Percentiles rank a stretch among this genome's conserved stretches.
Evolutionary conservation across 192 early-diverging fungal species (phyloP).

Genomic region (Ambispora gerdemannii): DNA sequence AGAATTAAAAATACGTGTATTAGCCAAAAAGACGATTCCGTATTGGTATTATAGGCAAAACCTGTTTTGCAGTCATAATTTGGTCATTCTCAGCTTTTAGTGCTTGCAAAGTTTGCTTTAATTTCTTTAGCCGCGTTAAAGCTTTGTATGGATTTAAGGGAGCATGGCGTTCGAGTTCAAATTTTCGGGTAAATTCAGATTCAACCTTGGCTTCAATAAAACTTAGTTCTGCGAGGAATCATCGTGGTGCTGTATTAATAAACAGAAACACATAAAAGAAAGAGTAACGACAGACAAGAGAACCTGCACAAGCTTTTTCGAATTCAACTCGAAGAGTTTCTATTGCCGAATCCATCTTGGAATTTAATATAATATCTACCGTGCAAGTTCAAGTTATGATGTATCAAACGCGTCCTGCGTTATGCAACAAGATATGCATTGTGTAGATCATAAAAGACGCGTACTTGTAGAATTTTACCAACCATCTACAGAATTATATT

Average conservation of each 20-base stretch:
- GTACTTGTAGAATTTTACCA: no score
- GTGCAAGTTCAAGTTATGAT: no score
- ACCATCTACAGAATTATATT: no score
- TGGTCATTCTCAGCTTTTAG: slow-evolving; percentile 4
- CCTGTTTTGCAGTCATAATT: slow-evolving; percentile 21
- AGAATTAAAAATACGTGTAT: no score
- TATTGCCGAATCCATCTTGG: not conserved
- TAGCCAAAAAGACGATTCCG: no score
- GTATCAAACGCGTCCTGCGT: no score
- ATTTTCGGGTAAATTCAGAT: slow-evolving; percentile 18
- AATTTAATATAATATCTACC: no score
- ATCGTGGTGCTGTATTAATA: not conserved
- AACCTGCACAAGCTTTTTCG: slow-evolving; percentile 3
- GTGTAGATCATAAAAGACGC: no score
- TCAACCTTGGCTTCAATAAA: slow-evolving; percentile 20
- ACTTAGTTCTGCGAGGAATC: slow-evolving; percentile 4
- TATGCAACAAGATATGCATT: no score
- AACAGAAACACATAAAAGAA: not conserved
- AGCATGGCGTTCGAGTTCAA: slow-evolving; percentile 24
- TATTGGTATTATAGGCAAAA: not conserved
- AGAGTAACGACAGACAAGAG: not conserved
- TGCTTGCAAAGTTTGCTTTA: not conserved
- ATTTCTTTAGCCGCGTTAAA: slow-evolving; percentile 3
- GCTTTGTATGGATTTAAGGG: slow-evolving; percentile 17
- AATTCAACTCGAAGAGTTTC: not conserved